A percentile compares a stretch with the other conserved stretches of the same genome.
These are phyloP conservation scores for Cyclotella baltica DNA, from an alignment of 108 stramenopile genomes.

Conservation along the genomic window DNA sequence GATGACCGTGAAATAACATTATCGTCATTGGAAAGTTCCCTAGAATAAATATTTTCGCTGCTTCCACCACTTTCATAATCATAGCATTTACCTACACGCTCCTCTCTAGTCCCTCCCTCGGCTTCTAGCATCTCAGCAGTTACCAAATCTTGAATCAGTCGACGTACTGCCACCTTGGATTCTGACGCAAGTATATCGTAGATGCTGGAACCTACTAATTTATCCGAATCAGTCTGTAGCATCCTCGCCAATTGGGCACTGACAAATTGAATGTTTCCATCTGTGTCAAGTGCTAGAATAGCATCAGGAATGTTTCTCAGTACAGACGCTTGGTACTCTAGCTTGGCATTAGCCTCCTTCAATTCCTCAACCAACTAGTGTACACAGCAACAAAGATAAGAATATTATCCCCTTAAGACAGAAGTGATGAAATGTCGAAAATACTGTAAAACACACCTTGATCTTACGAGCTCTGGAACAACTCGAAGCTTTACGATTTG, in stretches of 20 bases:
- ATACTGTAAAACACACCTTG: neutral
- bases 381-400: neutral
- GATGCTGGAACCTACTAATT: neutral
- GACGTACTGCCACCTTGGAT: neutral
- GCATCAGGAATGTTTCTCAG: neutral
- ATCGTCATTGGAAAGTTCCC: neutral
- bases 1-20: neutral
- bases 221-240: neutral
- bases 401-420: neutral
- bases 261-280: neutral
- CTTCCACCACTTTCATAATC: neutral
- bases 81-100: no score
- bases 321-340: neutral
- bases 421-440: neutral
- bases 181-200: neutral
- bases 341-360: no score
- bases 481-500: neutral
- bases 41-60: neutral
- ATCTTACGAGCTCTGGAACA: neutral
- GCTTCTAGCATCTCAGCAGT: neutral
- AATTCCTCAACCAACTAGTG: neutral
- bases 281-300: neutral
- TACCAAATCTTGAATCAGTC: neutral
- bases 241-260: neutral
- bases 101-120: neutral